Evolutionary conservation across 169 alveolate genomes (phyloP).

Genomic region (Plasmodium yoelii): DNA sequence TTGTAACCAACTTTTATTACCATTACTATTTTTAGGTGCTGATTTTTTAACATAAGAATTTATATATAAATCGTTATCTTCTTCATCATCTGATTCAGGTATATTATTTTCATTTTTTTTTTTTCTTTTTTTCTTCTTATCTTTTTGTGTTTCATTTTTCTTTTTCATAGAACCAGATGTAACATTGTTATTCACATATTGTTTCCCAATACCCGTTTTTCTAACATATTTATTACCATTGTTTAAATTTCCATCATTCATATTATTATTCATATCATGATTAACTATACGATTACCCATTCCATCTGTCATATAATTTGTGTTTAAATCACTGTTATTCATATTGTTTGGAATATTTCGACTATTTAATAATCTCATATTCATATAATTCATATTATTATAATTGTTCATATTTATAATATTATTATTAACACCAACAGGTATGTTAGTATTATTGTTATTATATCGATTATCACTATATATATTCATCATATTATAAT

Average conservation of each 20-base stretch:
- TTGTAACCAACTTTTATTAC: constrained; percentile 2
- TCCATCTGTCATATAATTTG: not conserved
- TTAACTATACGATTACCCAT: not conserved
- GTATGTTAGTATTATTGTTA: not conserved
- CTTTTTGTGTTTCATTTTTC: constrained; percentile 12
- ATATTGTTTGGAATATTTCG: not conserved
- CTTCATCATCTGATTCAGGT: constrained; percentile 32
- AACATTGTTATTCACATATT: not conserved
- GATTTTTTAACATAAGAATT: constrained; percentile 59
- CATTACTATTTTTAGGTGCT: constrained; percentile 13
- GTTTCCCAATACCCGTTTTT: constrained; percentile 1
- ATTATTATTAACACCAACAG: constrained; percentile 22
- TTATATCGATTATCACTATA: constrained; percentile 27
- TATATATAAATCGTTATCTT: constrained; percentile 54
- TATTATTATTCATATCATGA: not conserved
- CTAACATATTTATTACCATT: not conserved
- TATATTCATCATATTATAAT: constrained; percentile 17
- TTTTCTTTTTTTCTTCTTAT: constrained; percentile 15
- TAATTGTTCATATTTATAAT: constrained; percentile 30
- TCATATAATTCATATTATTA: constrained; percentile 27
- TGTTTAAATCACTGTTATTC: not conserved
- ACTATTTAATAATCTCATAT: constrained; percentile 24
- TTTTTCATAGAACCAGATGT: not conserved
- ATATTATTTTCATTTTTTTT: constrained; percentile 24
- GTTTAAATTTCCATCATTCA: not conserved